Base-by-base conservation (phyloP, 371 early-diverging fungal genomes). In the Fennellomyces sp. region DNA sequence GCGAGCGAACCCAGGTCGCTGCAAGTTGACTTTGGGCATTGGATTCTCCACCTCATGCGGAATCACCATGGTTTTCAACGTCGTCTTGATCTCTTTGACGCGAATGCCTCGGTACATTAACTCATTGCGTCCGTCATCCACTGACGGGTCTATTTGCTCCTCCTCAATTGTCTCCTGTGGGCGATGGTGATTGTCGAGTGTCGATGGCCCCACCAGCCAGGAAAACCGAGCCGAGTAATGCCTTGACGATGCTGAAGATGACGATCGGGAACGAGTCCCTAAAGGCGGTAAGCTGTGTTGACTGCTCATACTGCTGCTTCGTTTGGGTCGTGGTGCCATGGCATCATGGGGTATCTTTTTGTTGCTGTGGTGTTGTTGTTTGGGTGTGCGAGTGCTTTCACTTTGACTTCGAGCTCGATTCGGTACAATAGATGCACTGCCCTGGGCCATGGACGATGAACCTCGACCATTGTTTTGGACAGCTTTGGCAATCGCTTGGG, bases 51-150 rank as follows among this genome's bases (percentile, higher is more conserved):
- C 72, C 30, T 75, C 63, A 35, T 77, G 70, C 1, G 81, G 74
- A 31, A 81, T 72, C 3, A 81, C 71, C 69, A 81, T 68, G 3
- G 78, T 61, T 33, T 81, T 81, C 2, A 81, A 49, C 8, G 81
- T 81, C 12, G 76, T 68, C 41, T 81, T 81, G 58, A 81, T 75
- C 53, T 81, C 78, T 52, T 81, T 81, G 17, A 81, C 73, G n/a
- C 68, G 72, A 36, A 81, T 81, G 48, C 81, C 81, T 50, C 81
- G 65, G 35, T 77, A 77, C 23, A 69, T 23, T 17, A 81, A 55
- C 48, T 81, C 81, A 55, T 68, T 69, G 10, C 64, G 62, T 13
- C 80, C 80, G 52, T 79, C 76, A 41, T 79, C 80, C 5, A 59
- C 52, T 1, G 53, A 54, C 17, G 52, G 45, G 15, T 36, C 52